Base-by-base conservation (phyloP, 2,329 filamentous ascomycete genomes). In the Pseudocercospora cruenta region DNA sequence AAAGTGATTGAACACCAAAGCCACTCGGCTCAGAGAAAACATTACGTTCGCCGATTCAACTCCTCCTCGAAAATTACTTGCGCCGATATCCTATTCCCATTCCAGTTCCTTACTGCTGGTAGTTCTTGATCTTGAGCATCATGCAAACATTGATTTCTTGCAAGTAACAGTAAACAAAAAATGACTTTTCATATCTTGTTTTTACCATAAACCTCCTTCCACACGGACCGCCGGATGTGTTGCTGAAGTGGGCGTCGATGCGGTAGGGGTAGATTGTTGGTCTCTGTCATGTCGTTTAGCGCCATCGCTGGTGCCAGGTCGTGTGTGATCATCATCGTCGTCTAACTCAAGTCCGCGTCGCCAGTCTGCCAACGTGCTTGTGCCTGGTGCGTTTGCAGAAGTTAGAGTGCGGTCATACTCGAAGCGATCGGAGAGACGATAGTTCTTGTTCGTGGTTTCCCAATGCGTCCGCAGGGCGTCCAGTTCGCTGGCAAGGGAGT, bases 401-500 rank as follows among this genome's bases (percentile, higher is more conserved):
- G 62, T 69, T 16, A 66, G 67, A 14, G 62, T 69, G 4, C 55
- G 60, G 54, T 71, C 76, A 53, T 96, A 94, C 76, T 97, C 94
- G 73, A 96, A 94, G 76, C 97, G 94, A 73, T 96, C 96, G 60
- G 91, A 89, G 75, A 97, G 82, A 24, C 95, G 90, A 79, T 98
- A 97, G 74, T 92, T 96, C 80, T 96, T 95, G 81, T 94, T 97
- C 12, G 93, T 97, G 45, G 90, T 92, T 81, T 98, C 93, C 95
- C 95, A 99, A 74, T 97, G 94, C 60, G 85, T 92, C 60, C 94
- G 88, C 57, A 99, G 84, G 12, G 92, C 91, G 78, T 99, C 95
- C 7, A 99, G 88, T 81, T 99, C 95, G 69, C 88, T 93, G 10
- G 95, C 94, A 24, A 99, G 87, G 70, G 90, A 95, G 79, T 99